These are phyloP conservation scores for Setaria italica DNA, from an alignment of 202 grass and related monocot species.

Conservation along the genomic window DNA sequence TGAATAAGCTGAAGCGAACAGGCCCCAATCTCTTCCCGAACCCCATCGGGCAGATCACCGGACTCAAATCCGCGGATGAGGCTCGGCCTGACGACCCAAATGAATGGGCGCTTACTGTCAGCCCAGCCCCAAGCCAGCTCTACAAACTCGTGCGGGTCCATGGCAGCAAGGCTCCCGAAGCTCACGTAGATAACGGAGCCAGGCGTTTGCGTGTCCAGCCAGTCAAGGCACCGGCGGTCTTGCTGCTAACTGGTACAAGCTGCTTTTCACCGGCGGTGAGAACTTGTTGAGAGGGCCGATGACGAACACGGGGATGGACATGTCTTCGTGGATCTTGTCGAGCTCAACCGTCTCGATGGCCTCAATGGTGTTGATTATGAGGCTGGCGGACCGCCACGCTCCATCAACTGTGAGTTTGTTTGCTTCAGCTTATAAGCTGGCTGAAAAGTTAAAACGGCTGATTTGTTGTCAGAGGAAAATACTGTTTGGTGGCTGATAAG, in stretches of 20 bases:
- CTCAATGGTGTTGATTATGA: slow-evolving; percentile 60
- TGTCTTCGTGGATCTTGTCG: slow-evolving; percentile 8
- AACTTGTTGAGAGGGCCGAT: slow-evolving; percentile 56
- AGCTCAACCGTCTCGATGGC: slow-evolving; percentile 44
- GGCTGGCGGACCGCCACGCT: slow-evolving; percentile 12
- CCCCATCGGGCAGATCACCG: neutral
- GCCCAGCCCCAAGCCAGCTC: slow-evolving; percentile 51
- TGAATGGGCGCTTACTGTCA: slow-evolving; percentile 29
- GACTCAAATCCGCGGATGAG: slow-evolving; percentile 16
- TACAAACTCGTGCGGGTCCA: slow-evolving; percentile 26
- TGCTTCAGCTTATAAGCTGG: no score
- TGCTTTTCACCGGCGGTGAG: neutral
- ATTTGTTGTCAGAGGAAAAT: no score
- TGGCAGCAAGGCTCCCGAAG: slow-evolving; percentile 52
- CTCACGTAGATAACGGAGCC: slow-evolving; percentile 56
- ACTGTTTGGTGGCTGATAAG: no score
- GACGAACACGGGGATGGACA: slow-evolving; percentile 34
- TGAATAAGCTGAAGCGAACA: no score
- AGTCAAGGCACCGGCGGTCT: slow-evolving; percentile 46
- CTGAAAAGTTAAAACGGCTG: no score
- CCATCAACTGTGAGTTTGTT: neutral
- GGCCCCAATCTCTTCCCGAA: neutral
- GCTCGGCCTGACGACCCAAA: slow-evolving; percentile 51
- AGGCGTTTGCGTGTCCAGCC: slow-evolving; percentile 47
- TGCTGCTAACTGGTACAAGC: neutral